Conservation (phyloP, 148 eudicot genomes). For the Chenopodium quinoa region DNA sequence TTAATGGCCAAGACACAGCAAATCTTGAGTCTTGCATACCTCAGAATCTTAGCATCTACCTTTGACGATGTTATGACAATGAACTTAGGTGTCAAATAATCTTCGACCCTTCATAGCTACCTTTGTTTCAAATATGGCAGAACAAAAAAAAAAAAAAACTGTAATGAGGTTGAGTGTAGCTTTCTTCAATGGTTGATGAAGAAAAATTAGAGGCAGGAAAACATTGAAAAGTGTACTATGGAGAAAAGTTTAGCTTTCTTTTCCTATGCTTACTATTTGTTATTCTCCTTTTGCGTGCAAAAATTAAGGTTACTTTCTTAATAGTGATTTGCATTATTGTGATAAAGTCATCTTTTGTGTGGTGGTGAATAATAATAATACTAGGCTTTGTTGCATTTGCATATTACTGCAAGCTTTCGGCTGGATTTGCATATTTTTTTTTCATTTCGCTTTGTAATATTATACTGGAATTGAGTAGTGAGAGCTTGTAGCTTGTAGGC, state of each 20-base stretch:
- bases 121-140: background rate
- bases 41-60: background rate
- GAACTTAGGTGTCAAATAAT: background rate
- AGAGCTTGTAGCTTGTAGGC: constrained; percentile 8
- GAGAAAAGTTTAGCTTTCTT: background rate
- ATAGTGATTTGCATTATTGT: background rate
- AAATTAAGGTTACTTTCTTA: background rate
- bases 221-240: background rate
- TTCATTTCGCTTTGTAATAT: background rate
- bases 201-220: background rate
- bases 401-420: constrained; percentile 14
- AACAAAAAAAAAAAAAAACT: background rate
- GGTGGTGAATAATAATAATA: background rate
- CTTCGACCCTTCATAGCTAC: background rate
- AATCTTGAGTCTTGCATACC: background rate
- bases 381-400: background rate
- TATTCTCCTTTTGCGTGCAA: background rate
- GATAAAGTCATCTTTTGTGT: background rate
- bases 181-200: background rate
- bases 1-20: background rate
- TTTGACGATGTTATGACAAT: background rate
- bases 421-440: background rate
- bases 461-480: background rate
- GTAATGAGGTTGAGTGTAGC: background rate
- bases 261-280: background rate